These are phyloP conservation scores for Casaregolazyma lundiana DNA, from an alignment of 1,139 yeast genomes.

Conservation along the genomic window DNA sequence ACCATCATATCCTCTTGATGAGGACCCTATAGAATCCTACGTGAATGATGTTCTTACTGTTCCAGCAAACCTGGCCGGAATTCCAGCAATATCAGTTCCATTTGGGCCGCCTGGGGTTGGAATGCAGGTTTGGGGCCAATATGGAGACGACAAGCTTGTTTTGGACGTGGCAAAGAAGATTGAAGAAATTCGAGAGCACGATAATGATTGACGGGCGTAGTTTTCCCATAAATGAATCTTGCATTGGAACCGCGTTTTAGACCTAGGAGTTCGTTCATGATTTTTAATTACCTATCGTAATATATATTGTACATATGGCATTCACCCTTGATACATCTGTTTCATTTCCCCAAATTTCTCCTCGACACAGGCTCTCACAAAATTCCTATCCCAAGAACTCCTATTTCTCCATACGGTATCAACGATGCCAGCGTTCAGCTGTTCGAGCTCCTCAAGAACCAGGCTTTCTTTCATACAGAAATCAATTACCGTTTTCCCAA, in stretches of 20 bases:
- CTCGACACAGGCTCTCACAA: constrained; percentile 24
- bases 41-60: constrained; percentile 81
- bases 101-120: constrained; percentile 46
- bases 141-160: constrained; percentile 68
- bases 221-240: too few species aligned
- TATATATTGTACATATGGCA: background rate
- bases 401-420: constrained; percentile 74
- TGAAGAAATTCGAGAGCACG: constrained; percentile 12
- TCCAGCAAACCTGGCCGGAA: constrained; percentile 87
- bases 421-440: constrained; percentile 64
- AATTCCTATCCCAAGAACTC: constrained; percentile 59
- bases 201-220: background rate
- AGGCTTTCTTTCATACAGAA: constrained; percentile 42
- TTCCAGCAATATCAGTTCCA: constrained; percentile 82
- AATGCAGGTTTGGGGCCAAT: constrained; percentile 80
- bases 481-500: constrained; percentile 33
- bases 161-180: constrained; percentile 40
- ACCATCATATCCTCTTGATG: constrained; percentile 45
- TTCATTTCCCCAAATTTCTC: constrained; percentile 7
- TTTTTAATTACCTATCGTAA: background rate
- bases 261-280: background rate
- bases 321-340: constrained; percentile 8
- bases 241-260: background rate
- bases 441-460: constrained; percentile 70
- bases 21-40: constrained; percentile 54